These are phyloP conservation scores for Teunomyces kruisii DNA, from an alignment of 805 yeast species.

Conservation along the genomic window DNA sequence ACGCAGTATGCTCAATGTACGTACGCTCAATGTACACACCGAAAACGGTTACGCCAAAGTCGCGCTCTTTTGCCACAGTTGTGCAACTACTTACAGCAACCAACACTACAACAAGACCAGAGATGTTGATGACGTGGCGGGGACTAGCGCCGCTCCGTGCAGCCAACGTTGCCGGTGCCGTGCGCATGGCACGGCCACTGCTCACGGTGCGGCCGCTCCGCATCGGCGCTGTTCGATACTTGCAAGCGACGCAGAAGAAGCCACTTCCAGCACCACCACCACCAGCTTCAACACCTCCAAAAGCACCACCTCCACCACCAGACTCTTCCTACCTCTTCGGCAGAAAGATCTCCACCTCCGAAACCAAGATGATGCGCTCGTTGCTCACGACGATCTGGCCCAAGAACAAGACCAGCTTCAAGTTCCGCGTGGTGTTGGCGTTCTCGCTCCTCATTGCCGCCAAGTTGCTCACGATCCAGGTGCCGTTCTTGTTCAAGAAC, in stretches of 20 bases:
- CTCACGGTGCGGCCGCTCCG: neutral
- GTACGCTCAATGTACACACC: no score
- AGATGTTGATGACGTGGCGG: slow-evolving; percentile 1
- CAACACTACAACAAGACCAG: neutral
- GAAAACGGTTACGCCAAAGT: no score
- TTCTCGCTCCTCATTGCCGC: slow-evolving; percentile 71
- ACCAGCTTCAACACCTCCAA: no score
- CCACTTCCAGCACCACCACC: neutral
- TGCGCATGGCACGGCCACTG: neutral
- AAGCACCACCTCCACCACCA: neutral
- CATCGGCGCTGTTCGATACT: neutral
- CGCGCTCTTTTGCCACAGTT: slow-evolving; percentile 2
- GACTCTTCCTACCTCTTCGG: slow-evolving; percentile 24
- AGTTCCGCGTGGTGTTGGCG: slow-evolving; percentile 74
- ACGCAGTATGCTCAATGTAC: no score
- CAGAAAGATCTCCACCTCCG: slow-evolving; percentile 33
- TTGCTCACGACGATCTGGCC: slow-evolving; percentile 81
- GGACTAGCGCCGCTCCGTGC: neutral
- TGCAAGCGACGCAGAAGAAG: no score
- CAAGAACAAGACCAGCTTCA: slow-evolving; percentile 61
- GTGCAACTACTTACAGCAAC: neutral
- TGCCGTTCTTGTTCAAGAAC: slow-evolving; percentile 86
- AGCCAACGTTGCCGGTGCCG: neutral
- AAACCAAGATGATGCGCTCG: slow-evolving; percentile 58
- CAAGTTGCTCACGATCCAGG: slow-evolving; percentile 88